phyloP scores from a whole-genome alignment of 208 protist genomes.

The Crithidia fasciculata region DNA sequence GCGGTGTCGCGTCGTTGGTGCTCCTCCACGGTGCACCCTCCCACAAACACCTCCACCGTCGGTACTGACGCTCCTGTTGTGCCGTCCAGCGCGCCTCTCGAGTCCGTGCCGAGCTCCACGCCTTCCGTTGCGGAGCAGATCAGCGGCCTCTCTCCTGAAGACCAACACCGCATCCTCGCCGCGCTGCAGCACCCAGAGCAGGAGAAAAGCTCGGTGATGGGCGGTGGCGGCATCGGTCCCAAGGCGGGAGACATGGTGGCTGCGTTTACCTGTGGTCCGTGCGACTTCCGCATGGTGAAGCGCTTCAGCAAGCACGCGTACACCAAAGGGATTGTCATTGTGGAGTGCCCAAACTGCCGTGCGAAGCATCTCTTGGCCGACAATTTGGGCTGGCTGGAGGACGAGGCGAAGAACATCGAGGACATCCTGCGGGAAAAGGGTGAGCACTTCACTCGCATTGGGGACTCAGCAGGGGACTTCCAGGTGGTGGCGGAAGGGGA shows the following conservation, averaged over 20 bases:
- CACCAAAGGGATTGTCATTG: constrained; percentile 92
- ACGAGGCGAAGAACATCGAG: constrained; percentile 82
- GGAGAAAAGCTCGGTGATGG: constrained; percentile 72
- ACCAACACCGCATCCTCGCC: constrained; percentile 65
- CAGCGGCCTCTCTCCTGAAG: constrained; percentile 53
- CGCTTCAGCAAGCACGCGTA: constrained; percentile 92
- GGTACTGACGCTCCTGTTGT: no score
- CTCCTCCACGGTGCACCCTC: background rate
- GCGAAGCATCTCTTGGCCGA: constrained; percentile 91
- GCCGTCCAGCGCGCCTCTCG: no score
- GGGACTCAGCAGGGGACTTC: constrained; percentile 54
- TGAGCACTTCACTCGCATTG: constrained; percentile 72
- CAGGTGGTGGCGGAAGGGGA: constrained; percentile 31
- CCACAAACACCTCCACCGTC: no score
- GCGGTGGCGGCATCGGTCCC: constrained; percentile 79
- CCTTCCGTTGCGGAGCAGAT: constrained; percentile 42
- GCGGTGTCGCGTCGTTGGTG: background rate
- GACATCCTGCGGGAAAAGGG: constrained; percentile 81
- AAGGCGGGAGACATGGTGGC: constrained; percentile 85
- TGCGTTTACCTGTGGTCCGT: constrained; percentile 89
- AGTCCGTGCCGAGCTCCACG: background rate
- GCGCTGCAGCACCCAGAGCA: constrained; percentile 55
- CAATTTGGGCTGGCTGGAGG: constrained; percentile 91
- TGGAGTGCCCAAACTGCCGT: constrained; percentile 87
- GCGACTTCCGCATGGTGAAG: constrained; percentile 90